Conservation (phyloP, 352 stramenopile species). For the Globisporangium perplexum region DNA sequence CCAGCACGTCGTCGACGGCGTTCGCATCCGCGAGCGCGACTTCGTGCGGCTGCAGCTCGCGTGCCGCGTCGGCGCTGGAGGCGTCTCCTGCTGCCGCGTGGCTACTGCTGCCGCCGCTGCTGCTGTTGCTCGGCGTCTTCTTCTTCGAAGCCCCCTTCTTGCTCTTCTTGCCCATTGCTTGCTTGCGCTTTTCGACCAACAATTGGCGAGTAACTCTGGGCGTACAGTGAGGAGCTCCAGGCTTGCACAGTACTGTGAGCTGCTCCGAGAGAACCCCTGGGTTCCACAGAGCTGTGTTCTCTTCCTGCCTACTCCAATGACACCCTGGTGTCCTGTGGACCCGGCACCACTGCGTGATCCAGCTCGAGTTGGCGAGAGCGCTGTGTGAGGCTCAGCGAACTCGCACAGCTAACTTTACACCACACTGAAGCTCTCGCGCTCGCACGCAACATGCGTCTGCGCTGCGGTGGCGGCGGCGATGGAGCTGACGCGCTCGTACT, state of each 20-base stretch:
- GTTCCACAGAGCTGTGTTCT: too few relatives aligned
- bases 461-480: slow-evolving; percentile 9
- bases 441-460: slow-evolving; percentile 5
- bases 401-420: too few relatives aligned
- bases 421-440: too few relatives aligned
- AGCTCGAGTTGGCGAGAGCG: too few relatives aligned
- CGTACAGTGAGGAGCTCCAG: neutral
- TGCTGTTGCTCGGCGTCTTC: neutral
- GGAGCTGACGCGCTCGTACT: slow-evolving; percentile 2
- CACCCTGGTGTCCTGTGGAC: too few relatives aligned
- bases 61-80: neutral
- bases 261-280: too few relatives aligned
- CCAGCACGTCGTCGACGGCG: slow-evolving; percentile 44
- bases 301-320: too few relatives aligned
- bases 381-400: too few relatives aligned
- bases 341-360: too few relatives aligned
- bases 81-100: neutral
- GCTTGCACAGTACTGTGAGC: too few relatives aligned
- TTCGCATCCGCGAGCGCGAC: slow-evolving; percentile 45
- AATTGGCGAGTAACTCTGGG: neutral
- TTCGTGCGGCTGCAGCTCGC: slow-evolving; percentile 4
- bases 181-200: too few relatives aligned
- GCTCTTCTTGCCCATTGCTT: slow-evolving; percentile 23
- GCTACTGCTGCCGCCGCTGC: too few relatives aligned
- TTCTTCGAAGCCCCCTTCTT: slow-evolving; percentile 14